These are phyloP conservation scores for Termitomyces sp. DNA, from an alignment of 768 basidiomycete species.

Conservation along the genomic window DNA sequence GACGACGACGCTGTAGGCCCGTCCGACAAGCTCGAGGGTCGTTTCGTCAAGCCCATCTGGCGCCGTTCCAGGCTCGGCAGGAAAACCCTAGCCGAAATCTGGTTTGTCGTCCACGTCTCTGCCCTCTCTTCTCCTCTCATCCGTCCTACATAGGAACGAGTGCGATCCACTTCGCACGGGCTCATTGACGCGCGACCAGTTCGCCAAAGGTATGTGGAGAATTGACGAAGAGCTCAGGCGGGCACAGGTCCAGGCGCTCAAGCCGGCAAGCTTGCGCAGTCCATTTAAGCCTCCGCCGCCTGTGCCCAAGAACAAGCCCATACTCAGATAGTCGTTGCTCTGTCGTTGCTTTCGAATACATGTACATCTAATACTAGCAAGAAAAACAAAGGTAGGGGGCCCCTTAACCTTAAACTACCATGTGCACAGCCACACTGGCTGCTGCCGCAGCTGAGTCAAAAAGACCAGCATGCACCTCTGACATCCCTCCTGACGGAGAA, in stretches of 20 bases:
- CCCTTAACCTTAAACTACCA: too few relatives aligned
- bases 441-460: too few relatives aligned
- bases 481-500: too few relatives aligned
- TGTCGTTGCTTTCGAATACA: too few relatives aligned
- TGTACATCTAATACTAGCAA: too few relatives aligned
- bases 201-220: conserved; percentile 79
- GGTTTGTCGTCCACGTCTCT: conserved; percentile 40
- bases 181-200: conserved; percentile 58
- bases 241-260: conserved; percentile 37
- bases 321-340: conserved; percentile 21
- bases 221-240: conserved; percentile 81
- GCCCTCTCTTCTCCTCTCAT: background rate
- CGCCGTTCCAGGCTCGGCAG: conserved; percentile 50
- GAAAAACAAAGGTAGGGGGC: too few relatives aligned
- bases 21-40: conserved; percentile 51
- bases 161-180: conserved; percentile 56
- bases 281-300: conserved; percentile 13
- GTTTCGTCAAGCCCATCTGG: conserved; percentile 60
- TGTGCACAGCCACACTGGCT: too few relatives aligned
- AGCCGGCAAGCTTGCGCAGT: conserved; percentile 22
- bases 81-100: conserved; percentile 54
- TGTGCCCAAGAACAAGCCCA: conserved; percentile 19
- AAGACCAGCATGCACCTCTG: too few relatives aligned
- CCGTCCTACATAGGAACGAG: conserved; percentile 59
- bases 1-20: conserved; percentile 24